Evolutionary conservation across 345 rosid genomes (phyloP), one percentile per base, ranked within the genome.

Genomic region (Populus davidiana): DNA sequence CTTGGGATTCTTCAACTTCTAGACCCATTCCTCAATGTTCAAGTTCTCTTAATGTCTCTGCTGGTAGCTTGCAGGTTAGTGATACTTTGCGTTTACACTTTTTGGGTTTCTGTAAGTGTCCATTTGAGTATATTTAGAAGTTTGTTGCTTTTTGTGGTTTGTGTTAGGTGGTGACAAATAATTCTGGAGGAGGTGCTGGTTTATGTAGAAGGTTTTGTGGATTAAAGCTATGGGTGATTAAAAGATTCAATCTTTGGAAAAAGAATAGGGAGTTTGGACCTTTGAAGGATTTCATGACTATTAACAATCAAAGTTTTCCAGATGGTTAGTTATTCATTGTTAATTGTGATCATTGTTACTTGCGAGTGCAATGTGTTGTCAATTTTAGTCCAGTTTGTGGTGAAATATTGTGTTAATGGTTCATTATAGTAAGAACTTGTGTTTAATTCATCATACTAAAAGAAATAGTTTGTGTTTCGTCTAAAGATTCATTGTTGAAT

Each of bases 121-220:
- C 7, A 21, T 52, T 21, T 13, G 43, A 20, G 10, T 73, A 17
- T 38, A 61, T 13, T 33, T n/a, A n/a, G 12, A 31, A 41, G 16
- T 68, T 59, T 82, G 62, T 49, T 66, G 29, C 5, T 76, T 6
- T 33, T 69, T 16, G 70, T 17, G 23, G 36, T 67, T 36, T 8
- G 27, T 87, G 73, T 78, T 79, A 85, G 91, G 87, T 61, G 38
- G 72, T 75, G 41, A 0, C 23, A 35, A 84, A 77, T 50, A 80
- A 73, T 14, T 65, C 67, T 70, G 87, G 86, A 81, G 85, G 85
- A 83, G 80, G 86, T 27, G 62, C 76, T 18, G 83, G 75, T 77
- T 72, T 84, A 50, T 87, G 85, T 81, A 76, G 43, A 75, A 78
- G 84, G 73, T 83, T 91, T 36, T 76, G 83, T 73, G 90, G 89